Evolutionary conservation across 257 asterid genomes (phyloP), one percentile per base, ranked within the genome.

Genomic region (Thymus mandschuricus): DNA sequence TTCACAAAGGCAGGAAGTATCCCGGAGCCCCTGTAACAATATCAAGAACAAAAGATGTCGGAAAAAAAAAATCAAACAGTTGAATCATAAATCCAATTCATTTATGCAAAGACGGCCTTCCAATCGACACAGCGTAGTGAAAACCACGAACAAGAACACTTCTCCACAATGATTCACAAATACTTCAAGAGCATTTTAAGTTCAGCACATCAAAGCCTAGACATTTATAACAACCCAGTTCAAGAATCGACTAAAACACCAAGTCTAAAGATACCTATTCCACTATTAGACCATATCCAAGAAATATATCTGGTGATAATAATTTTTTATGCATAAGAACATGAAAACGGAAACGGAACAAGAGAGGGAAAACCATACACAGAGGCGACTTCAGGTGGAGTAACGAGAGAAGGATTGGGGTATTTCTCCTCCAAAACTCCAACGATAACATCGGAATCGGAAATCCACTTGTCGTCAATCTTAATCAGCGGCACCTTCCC

Each of bases 361-460:
- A 21, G 21, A 64, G 33, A 8, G 69, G 10, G 41, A 2, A 65
- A 73, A 21, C 30, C 78, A 74, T 86, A 92, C 98, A 86, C 92
- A 68, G 96, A 78, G 50, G 88, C 74, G 67, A 83, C 78, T 72
- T 88, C 86, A 66, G 92, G 33, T 38, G 94, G 96, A 55, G 90
- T 43, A 73, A 83, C 30, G 7, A 92, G 94, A 46, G 96, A 58
- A 28, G 93, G 96, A 40, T 64, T 70, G 7, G 96, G 96, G 78
- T 78, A 87, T 81, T 92, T 92, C 81, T 89, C 92, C 75, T 89
- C 96, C 15, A 92, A 56, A n/a, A 85, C 50, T 10, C 82, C 94
- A 70, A 86, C 91, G 60, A 89, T 88, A 41, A 88, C 92, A 77
- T 89, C 98, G 77, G 98, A 92, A 52, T 92, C 96, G 27, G 92